Conservation (phyloP, 495 filamentous ascomycete species). For the Xylaria curta region DNA sequence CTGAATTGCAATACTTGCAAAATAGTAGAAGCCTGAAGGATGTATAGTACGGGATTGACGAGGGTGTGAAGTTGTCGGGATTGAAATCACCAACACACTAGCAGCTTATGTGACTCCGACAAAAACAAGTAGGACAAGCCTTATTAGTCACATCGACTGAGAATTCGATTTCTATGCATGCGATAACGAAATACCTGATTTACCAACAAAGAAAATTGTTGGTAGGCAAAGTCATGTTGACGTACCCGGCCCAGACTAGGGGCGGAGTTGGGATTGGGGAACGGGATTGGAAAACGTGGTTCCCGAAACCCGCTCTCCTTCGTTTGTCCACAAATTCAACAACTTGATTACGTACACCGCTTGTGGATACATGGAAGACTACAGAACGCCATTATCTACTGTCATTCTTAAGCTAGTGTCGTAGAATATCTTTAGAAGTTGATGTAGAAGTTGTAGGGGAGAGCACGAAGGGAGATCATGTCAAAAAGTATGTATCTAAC, state of each 20-base stretch:
- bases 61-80: not conserved
- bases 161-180: not conserved
- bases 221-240: not conserved
- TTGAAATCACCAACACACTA: not conserved
- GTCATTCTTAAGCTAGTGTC: not conserved
- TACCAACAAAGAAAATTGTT: not conserved
- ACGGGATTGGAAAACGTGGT: not conserved
- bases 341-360: not conserved
- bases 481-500: not conserved
- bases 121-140: not conserved
- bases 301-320: not conserved
- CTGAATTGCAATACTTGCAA: not conserved
- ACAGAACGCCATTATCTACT: not conserved
- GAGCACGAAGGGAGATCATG: not conserved
- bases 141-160: not conserved
- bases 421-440: not conserved
- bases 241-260: not conserved
- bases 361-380: not conserved
- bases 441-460: not conserved
- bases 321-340: not conserved
- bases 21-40: too few relatives aligned
- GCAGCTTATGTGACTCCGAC: not conserved
- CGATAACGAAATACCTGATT: not conserved
- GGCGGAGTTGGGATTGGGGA: not conserved
- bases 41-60: conserved; percentile 1